Percentiles rank a stretch among this genome's conserved stretches.
Conservation (phyloP, 805 yeast species). For the Wickerhamomyces bovis region DNA sequence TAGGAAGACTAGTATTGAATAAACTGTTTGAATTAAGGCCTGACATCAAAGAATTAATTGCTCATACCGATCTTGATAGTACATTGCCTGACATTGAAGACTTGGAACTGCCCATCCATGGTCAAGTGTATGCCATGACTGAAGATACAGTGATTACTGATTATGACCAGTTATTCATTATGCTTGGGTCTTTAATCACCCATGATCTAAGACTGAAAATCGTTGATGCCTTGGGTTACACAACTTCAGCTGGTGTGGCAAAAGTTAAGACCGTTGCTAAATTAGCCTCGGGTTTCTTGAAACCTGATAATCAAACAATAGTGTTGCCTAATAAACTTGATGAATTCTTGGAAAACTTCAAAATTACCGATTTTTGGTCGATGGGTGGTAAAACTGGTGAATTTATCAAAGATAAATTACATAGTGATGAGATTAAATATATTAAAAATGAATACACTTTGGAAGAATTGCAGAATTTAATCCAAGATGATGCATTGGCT, state of each 20-base stretch:
- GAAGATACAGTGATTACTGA: slow-evolving; percentile 29
- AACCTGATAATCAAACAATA: slow-evolving; percentile 84
- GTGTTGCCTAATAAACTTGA: slow-evolving; percentile 44
- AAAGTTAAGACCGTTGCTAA: slow-evolving; percentile 76
- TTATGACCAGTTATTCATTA: slow-evolving; percentile 78
- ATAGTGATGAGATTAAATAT: slow-evolving; percentile 42
- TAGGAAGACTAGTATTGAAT: slow-evolving; percentile 58
- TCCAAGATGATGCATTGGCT: slow-evolving; percentile 45
- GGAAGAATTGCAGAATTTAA: slow-evolving; percentile 30
- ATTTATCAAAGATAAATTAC: slow-evolving; percentile 41
- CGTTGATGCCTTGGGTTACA: slow-evolving; percentile 56
- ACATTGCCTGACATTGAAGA: slow-evolving; percentile 36
- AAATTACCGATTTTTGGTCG: slow-evolving; percentile 75
- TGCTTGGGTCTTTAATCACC: slow-evolving; percentile 61
- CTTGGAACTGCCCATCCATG: slow-evolving; percentile 15
- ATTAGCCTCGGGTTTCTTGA: slow-evolving; percentile 75
- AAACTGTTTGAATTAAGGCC: slow-evolving; percentile 44
- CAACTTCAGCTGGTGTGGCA: slow-evolving; percentile 86
- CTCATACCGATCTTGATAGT: slow-evolving; percentile 16
- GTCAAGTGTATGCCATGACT: slow-evolving; percentile 11
- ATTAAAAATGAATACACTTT: slow-evolving; percentile 44
- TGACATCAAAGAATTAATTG: slow-evolving; percentile 23
- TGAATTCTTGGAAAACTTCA: slow-evolving; percentile 53
- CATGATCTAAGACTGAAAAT: slow-evolving; percentile 49
- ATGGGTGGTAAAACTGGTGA: slow-evolving; percentile 89